phyloP scores from a whole-genome alignment of 805 yeast species.

The Barnettozyma vustinii region DNA sequence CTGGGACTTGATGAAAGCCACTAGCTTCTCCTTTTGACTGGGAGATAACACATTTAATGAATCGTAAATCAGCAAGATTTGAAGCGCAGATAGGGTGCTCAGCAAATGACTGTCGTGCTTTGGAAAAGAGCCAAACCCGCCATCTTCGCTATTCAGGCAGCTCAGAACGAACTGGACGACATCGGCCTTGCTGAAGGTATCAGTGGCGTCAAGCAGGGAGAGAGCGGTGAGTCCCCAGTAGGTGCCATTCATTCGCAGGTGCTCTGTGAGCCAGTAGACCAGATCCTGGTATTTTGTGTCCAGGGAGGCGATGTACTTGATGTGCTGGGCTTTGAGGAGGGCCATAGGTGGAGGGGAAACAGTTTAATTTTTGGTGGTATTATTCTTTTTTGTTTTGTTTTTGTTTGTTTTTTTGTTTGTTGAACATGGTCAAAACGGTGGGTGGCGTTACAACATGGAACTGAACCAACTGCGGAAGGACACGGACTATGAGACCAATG shows the following conservation, averaged over 20 bases:
- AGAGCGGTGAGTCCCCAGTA: slow-evolving; percentile 93
- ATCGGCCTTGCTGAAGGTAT: slow-evolving; percentile 54
- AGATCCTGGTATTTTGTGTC: slow-evolving; percentile 52
- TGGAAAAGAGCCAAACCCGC: slow-evolving; percentile 90
- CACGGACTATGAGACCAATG: slow-evolving; percentile 17
- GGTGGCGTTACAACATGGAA: neutral
- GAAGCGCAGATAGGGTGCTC: slow-evolving; percentile 83
- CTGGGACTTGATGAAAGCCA: slow-evolving; percentile 32
- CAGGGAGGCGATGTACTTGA: slow-evolving; percentile 48
- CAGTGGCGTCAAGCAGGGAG: slow-evolving; percentile 48
- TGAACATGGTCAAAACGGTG: neutral
- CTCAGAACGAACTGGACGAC: slow-evolving; percentile 62
- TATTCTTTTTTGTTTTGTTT: neutral
- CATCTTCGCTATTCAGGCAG: slow-evolving; percentile 53
- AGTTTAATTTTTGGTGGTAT: neutral
- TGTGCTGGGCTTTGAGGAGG: slow-evolving; percentile 44
- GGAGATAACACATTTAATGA: slow-evolving; percentile 40
- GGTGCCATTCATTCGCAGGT: slow-evolving; percentile 81
- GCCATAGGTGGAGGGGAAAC: slow-evolving; percentile 6
- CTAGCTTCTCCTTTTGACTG: slow-evolving; percentile 28
- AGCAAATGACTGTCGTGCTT: slow-evolving; percentile 84
- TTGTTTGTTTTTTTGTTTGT: neutral
- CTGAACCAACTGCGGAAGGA: slow-evolving; percentile 25
- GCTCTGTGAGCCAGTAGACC: slow-evolving; percentile 88
- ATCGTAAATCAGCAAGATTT: slow-evolving; percentile 65